phyloP scores from a whole-genome alignment of 2,329 filamentous ascomycete species.

The Cadophora malorum region DNA sequence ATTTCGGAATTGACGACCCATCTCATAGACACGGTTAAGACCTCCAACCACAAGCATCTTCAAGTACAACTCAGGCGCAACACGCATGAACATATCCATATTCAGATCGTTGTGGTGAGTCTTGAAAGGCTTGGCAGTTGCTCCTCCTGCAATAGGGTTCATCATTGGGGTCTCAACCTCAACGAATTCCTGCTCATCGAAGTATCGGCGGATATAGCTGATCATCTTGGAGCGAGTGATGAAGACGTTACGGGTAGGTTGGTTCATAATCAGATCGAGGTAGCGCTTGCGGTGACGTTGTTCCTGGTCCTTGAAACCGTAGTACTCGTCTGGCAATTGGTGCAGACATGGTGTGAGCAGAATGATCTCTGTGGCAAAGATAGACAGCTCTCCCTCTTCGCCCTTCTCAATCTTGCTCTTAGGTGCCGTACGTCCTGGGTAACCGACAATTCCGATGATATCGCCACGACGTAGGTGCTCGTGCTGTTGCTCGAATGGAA shows the following conservation, averaged over 20 bases:
- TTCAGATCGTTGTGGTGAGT: conserved; percentile 97
- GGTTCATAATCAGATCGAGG: conserved; percentile 94
- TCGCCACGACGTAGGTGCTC: conserved; percentile 89
- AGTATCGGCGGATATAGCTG: conserved; percentile 84
- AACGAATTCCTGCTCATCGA: conserved; percentile 86
- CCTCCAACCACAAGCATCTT: conserved; percentile 96
- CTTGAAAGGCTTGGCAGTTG: conserved; percentile 92
- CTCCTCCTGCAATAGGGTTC: conserved; percentile 93
- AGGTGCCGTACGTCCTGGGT: conserved; percentile 83
- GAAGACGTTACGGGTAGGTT: conserved; percentile 81
- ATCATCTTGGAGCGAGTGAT: conserved; percentile 87
- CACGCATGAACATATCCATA: conserved; percentile 93
- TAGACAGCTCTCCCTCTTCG: conserved; percentile 88
- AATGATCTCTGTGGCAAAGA: conserved; percentile 86
- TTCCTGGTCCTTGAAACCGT: conserved; percentile 95
- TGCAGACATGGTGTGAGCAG: conserved; percentile 92
- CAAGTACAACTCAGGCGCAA: conserved; percentile 94
- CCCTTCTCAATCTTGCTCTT: conserved; percentile 83
- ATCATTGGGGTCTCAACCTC: conserved; percentile 98
- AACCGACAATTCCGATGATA: conserved; percentile 87
- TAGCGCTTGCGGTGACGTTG: conserved; percentile 92
- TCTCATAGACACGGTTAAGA: conserved; percentile 92
- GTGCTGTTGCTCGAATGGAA: conserved; percentile 85
- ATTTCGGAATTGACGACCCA: conserved; percentile 95
- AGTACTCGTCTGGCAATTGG: conserved; percentile 87